Percentiles rank a stretch among this genome's conserved stretches.
Conservation (phyloP, 139 green algal species). For the Micractinium sp. region DNA sequence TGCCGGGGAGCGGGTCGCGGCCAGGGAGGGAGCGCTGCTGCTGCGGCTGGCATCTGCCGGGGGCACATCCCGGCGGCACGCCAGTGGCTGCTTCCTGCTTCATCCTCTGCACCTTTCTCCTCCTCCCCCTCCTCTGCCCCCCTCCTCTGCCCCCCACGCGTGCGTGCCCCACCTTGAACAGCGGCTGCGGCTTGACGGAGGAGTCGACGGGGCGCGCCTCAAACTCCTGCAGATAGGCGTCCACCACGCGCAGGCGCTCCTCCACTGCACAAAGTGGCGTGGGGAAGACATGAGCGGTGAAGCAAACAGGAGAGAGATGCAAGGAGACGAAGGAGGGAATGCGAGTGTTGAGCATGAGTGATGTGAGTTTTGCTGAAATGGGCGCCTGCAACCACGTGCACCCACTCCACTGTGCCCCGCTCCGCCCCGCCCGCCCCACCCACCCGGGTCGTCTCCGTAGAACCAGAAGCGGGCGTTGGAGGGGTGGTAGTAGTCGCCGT, state of each 20-base stretch:
- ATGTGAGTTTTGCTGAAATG: too few relatives aligned
- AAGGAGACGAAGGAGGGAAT: neutral
- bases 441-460: constrained; percentile 93
- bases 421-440: neutral
- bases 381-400: too few relatives aligned
- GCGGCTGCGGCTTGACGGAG: constrained; percentile 77
- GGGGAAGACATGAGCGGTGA: neutral
- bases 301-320: neutral
- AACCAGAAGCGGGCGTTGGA: constrained; percentile 97
- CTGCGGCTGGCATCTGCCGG: too few relatives aligned
- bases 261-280: constrained; percentile 41
- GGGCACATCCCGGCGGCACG: neutral
- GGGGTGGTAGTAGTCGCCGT: constrained; percentile 96
- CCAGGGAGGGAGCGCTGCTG: too few relatives aligned
- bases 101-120: too few relatives aligned
- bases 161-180: constrained; percentile 52
- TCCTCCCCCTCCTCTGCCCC: too few relatives aligned
- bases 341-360: neutral
- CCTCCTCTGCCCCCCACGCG: neutral
- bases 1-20: too few relatives aligned
- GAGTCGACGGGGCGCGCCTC: constrained; percentile 78
- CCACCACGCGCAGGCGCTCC: constrained; percentile 86
- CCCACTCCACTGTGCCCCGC: too few relatives aligned
- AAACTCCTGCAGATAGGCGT: constrained; percentile 85
- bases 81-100: too few relatives aligned